phyloP scores from a whole-genome alignment of 306 rosid genomes.

The Trichosanthes cucumerina region DNA sequence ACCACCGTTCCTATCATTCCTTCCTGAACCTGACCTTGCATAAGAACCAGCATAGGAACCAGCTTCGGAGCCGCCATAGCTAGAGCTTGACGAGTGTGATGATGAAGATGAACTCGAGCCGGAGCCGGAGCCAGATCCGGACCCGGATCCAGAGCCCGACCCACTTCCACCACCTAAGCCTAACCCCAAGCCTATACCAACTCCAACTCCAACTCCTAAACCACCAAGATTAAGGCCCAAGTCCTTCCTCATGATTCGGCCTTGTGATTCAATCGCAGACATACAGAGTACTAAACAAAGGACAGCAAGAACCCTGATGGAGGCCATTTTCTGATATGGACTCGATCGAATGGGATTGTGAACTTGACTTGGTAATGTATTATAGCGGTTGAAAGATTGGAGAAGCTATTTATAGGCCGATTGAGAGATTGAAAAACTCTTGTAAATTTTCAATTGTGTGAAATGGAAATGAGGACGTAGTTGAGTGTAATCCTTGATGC shows the following conservation, averaged over 20 bases:
- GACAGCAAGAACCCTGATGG: not conserved
- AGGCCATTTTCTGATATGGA: not conserved
- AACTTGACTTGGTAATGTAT: not conserved
- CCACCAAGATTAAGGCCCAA: constrained; percentile 59
- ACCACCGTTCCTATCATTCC: constrained; percentile 17
- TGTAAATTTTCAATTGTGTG: not conserved
- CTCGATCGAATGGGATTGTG: not conserved
- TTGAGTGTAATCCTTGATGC: not conserved
- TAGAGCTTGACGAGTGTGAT: not conserved
- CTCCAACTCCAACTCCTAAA: constrained; percentile 40
- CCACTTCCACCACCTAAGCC: constrained; percentile 40
- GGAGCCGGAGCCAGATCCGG: constrained; percentile 34
- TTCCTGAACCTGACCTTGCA: constrained; percentile 16
- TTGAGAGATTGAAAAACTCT: not conserved
- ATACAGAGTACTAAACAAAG: not conserved
- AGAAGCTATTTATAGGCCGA: not conserved
- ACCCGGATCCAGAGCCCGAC: constrained; percentile 37
- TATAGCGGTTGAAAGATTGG: not conserved
- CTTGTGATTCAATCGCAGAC: constrained; percentile 18
- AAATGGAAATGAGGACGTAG: not conserved
- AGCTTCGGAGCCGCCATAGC: constrained; percentile 15
- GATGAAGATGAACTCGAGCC: not conserved
- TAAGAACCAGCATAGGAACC: constrained; percentile 32
- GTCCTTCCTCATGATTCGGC: constrained; percentile 54
- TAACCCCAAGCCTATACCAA: constrained; percentile 30